Base-by-base conservation (phyloP, 2,329 filamentous ascomycete genomes). In the Fusarium goolgardi region DNA sequence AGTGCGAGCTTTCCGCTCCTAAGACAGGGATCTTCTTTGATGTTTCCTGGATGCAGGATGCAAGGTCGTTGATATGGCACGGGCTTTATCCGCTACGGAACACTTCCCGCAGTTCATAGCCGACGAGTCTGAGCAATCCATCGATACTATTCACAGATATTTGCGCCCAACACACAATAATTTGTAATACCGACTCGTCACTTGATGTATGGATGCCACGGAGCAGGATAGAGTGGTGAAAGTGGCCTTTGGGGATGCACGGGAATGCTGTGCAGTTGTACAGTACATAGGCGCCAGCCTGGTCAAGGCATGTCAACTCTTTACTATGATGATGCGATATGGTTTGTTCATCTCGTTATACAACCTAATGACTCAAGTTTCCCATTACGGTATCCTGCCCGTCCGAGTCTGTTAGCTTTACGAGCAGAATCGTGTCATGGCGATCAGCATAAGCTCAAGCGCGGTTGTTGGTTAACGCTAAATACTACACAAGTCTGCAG, bases 241-340 rank as follows among this genome's bases (percentile, higher is more conserved):
- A 50, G 21, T 27, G 31, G 27, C 23, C 37, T 67, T 40, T 37
- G 12, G 44, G 29, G 15, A 37, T 47, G 53, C 29, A 41, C n/a
- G 25, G 20, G 49, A 53, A 52, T 29, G 41, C 15, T 31, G 44
- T 20, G 65, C 31, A 47, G 46, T 37, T 25, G 44, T 34, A 27
- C 47, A 57, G 56, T 54, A 55, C 71, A 69, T 74, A 74, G 57
- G 65, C 72, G 72, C 71, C 72, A 63, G 65, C 59, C 60, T 62
- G 50, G 56, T 49, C 18, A 35, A 61, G 43, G 57, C 41, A 53
- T 58, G 51, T 55, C 39, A 59, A 49, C 44, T 43, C 45, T 55
- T 43, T 27, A 32, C 31, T 65, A 66, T 67, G 65, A 25, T 39
- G n/a, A 59, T 65, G 51, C 63, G 51, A 45, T 55, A 59, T 69